Percentiles rank a stretch among this genome's conserved stretches.
Conservation (phyloP, 2,329 filamentous ascomycete genomes). For the Xylariaceae sp. region DNA sequence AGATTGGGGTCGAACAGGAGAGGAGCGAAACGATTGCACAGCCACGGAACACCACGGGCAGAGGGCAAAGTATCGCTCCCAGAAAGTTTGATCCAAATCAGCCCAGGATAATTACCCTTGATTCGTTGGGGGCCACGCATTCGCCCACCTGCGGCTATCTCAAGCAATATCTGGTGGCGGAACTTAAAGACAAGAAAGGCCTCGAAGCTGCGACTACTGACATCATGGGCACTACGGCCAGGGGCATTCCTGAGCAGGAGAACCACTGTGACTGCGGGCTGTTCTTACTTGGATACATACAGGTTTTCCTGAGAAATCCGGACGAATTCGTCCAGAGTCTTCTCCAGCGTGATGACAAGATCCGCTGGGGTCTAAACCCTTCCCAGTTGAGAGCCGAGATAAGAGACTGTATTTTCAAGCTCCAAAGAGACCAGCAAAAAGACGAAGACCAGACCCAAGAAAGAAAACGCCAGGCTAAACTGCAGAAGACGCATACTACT, state of each 20-base stretch:
- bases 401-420: conserved; percentile 57
- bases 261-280: conserved; percentile 90
- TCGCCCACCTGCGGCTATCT: conserved; percentile 60
- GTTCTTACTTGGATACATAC: conserved; percentile 77
- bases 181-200: conserved; percentile 59
- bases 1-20: too few species aligned
- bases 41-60: conserved; percentile 28
- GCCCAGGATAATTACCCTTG: conserved; percentile 76
- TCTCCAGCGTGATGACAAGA: conserved; percentile 49
- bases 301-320: conserved; percentile 73
- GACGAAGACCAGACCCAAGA: conserved; percentile 36
- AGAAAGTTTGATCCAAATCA: conserved; percentile 45
- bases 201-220: conserved; percentile 25
- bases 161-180: conserved; percentile 70
- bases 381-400: conserved; percentile 59
- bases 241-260: conserved; percentile 68
- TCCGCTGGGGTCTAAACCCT: conserved; percentile 49
- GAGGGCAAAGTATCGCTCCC: conserved; percentile 28
- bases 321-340: conserved; percentile 63
- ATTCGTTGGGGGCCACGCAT: conserved; percentile 70
- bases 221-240: conserved; percentile 59
- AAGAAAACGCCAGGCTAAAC: conserved; percentile 25
- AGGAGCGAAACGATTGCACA: too few species aligned
- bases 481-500: conserved; percentile 7
- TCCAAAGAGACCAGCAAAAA: conserved; percentile 54